A percentile compares a stretch with the other conserved stretches of the same genome.
Conservation (phyloP, 2,329 filamentous ascomycete genomes). For the Coniosporium tulheliwenetii region DNA sequence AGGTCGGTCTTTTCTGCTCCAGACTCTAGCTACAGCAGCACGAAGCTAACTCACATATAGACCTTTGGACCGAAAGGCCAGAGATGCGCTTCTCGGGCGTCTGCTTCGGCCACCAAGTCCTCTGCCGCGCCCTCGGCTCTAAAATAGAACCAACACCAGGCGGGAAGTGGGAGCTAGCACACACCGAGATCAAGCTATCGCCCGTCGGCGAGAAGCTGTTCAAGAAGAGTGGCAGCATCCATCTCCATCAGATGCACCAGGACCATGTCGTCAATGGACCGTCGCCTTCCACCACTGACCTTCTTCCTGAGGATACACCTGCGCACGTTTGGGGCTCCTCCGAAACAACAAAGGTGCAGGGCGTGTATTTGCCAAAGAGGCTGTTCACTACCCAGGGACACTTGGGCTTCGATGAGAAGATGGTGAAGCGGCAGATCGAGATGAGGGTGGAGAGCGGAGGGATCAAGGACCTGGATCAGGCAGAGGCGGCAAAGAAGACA, state of each 20-base stretch:
- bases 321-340: slow-evolving; percentile 34
- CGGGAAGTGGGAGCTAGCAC: slow-evolving; percentile 30
- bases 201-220: slow-evolving; percentile 26
- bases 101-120: slow-evolving; percentile 33
- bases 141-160: slow-evolving; percentile 19
- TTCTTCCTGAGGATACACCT: slow-evolving; percentile 23
- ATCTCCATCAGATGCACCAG: slow-evolving; percentile 32
- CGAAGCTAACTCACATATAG: slow-evolving; percentile 11
- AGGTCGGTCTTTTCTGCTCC: slow-evolving; percentile 14
- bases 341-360: slow-evolving; percentile 28
- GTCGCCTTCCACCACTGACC: slow-evolving; percentile 10
- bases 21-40: background rate
- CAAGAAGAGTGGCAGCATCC: slow-evolving; percentile 15
- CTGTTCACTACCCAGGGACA: slow-evolving; percentile 33
- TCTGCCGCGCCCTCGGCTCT: slow-evolving; percentile 27
- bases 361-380: slow-evolving; percentile 27
- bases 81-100: slow-evolving; percentile 34
- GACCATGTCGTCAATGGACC: slow-evolving; percentile 25
- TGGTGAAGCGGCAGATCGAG: slow-evolving; percentile 29
- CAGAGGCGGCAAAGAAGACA: slow-evolving; percentile 19
- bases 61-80: slow-evolving; percentile 34
- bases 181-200: slow-evolving; percentile 25
- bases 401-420: slow-evolving; percentile 29
- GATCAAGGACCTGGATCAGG: slow-evolving; percentile 21
- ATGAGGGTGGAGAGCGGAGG: slow-evolving; percentile 25